Evolutionary conservation across 306 rosid genomes (phyloP), one percentile per base, ranked within the genome.

Genomic region (Quercus suber): DNA sequence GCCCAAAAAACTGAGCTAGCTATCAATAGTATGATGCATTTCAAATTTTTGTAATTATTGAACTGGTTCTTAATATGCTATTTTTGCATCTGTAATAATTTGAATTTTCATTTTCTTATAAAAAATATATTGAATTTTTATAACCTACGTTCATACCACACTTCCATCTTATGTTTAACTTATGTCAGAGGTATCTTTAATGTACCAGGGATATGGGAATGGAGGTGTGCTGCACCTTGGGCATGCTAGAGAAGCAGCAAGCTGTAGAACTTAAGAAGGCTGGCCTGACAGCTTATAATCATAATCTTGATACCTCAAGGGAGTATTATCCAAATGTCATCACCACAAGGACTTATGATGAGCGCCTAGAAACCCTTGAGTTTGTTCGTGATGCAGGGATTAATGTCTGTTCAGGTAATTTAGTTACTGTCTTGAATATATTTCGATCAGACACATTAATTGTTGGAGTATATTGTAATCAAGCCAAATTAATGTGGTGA

Each of bases 171-270:
- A 63, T 81, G 1, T 69, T 79, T 65, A 14, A 28, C 14, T 35
- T 37, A 80, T 56, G 14, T 33, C 72, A 55, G 51, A 21, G 55
- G 31, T 72, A 20, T 80, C 75, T 82, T 45, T 71, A 41, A 69
- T 71, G 28, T 82, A 76, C 63, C 80, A 95, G 99, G 92, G 87
- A 64, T 10, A 90, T 95, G 97, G 99, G 97, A 74, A 92, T 92
- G 99, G 98, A 95, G 85, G 99, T 95, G 18, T 95, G 99, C 89
- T 95, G 99, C 88, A 95, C 99, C 73, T 87, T 95, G 84, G 99
- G 99, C 75, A 95, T 95, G 99, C 76, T 95, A 58, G 99, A 95
- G 92, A 86, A 91, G 80, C 92, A 95, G 82, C 99, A 95, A 77
- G 99, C 99, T 57, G 58, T 71, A 43, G 93, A 92, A 79, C 99